Percentiles rank a stretch among this genome's conserved stretches.
Evolutionary conservation across 495 filamentous ascomycete genomes (phyloP).

Genomic region (Talaromyces thailandensis): DNA sequence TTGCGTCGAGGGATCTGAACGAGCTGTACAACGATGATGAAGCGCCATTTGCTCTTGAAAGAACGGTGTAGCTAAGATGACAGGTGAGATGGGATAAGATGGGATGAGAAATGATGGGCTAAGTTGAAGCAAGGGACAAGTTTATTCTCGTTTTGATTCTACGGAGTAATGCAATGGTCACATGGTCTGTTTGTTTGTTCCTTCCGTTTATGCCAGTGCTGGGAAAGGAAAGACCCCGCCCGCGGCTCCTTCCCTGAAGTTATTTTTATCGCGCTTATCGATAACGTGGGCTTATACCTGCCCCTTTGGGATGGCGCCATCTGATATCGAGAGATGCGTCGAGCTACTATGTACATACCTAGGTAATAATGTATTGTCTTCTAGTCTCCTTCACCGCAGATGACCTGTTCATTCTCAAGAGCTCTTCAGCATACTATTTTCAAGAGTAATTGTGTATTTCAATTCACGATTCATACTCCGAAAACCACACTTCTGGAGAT

Average conservation of each 20-base stretch:
- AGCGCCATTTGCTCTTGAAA: background rate
- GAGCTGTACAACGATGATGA: conserved; percentile 1
- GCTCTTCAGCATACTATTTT: too few species aligned
- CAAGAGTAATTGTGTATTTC: too few species aligned
- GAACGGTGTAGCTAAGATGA: background rate
- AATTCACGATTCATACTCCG: too few species aligned
- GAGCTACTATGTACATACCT: too few species aligned
- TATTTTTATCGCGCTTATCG: background rate
- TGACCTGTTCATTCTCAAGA: too few species aligned
- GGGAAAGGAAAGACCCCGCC: background rate
- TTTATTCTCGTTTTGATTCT: background rate
- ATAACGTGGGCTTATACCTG: background rate
- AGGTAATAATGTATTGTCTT: too few species aligned
- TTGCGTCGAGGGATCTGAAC: background rate
- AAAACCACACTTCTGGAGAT: too few species aligned
- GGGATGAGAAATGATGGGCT: background rate
- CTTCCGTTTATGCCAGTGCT: background rate
- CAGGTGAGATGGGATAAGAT: too few species aligned
- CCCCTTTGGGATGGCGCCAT: background rate
- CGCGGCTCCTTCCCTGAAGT: background rate
- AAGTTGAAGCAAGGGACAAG: background rate
- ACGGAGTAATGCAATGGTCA: background rate
- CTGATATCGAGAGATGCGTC: background rate
- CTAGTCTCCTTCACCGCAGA: too few species aligned
- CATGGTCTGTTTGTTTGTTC: background rate